These are phyloP conservation scores for Coniferiporia weirii DNA, from an alignment of 1,284 basidiomycete genomes.

Conservation along the genomic window DNA sequence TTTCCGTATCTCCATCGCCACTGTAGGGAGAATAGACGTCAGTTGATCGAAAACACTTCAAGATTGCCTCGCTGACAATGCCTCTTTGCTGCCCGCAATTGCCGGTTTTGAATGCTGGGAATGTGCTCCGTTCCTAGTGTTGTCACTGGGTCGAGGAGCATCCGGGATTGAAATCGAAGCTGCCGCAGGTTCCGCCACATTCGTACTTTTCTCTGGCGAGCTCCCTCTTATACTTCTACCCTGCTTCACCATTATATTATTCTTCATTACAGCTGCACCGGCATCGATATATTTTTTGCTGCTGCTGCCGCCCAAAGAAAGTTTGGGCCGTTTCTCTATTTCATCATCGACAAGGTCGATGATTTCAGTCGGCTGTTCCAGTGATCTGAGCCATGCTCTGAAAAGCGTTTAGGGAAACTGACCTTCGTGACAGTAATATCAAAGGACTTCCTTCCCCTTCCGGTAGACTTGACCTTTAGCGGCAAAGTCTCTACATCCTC, in stretches of 20 bases:
- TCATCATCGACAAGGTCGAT: slow-evolving; percentile 1
- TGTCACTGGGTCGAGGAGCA: neutral
- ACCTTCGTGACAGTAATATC: neutral
- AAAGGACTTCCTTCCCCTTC: neutral
- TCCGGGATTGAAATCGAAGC: neutral
- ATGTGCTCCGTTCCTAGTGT: neutral
- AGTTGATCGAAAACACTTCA: too few relatives aligned
- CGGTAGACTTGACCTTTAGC: neutral
- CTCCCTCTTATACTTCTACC: neutral
- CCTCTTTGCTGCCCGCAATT: too few relatives aligned
- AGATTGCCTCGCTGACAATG: too few relatives aligned
- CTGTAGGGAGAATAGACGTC: too few relatives aligned
- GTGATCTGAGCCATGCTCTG: neutral
- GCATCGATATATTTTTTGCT: neutral
- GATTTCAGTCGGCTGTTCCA: neutral
- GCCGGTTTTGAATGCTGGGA: neutral
- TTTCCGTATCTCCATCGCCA: too few relatives aligned
- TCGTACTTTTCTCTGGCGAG: neutral
- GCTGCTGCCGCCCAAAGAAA: neutral
- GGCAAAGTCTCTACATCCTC: slow-evolving; percentile 22
- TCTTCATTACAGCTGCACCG: too few relatives aligned
- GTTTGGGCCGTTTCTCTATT: neutral
- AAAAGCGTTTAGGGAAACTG: neutral
- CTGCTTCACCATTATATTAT: too few relatives aligned
- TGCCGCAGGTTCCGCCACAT: neutral